phyloP scores from a whole-genome alignment of 2,329 filamentous ascomycete genomes.

The Ascochyta clinopodiicola region DNA sequence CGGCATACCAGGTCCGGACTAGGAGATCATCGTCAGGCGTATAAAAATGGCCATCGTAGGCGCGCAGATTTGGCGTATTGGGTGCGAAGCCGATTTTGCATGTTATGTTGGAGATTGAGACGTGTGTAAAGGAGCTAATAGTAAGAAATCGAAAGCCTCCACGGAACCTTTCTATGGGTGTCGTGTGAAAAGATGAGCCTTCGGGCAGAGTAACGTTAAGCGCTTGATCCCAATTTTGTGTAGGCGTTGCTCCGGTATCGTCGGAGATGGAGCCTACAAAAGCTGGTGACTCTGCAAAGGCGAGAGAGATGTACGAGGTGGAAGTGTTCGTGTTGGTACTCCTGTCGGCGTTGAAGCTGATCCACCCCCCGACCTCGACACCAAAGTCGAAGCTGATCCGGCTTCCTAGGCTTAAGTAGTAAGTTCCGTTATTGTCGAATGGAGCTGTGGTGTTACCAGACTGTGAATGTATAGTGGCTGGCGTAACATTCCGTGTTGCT shows the following conservation, averaged over 20 bases:
- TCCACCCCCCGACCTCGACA: slow-evolving; percentile 23
- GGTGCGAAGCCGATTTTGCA: slow-evolving; percentile 51
- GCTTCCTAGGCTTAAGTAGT: slow-evolving; percentile 1
- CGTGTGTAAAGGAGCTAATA: slow-evolving; percentile 10
- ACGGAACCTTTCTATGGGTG: slow-evolving; percentile 19
- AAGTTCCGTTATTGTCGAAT: slow-evolving; percentile 16
- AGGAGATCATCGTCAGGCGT: slow-evolving; percentile 50
- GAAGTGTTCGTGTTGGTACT: neutral
- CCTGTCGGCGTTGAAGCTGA: slow-evolving; percentile 11
- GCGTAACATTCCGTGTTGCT: slow-evolving; percentile 14
- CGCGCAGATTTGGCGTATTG: slow-evolving; percentile 59
- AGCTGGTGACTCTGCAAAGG: slow-evolving; percentile 23
- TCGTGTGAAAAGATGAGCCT: slow-evolving; percentile 10
- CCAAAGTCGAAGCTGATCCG: slow-evolving; percentile 22
- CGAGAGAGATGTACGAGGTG: slow-evolving; percentile 19
- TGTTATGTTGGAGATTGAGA: slow-evolving; percentile 29
- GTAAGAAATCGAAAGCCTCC: slow-evolving; percentile 27
- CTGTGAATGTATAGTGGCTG: slow-evolving; percentile 10
- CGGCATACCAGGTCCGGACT: slow-evolving; percentile 65
- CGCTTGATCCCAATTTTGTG: slow-evolving; percentile 21
- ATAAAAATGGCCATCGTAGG: slow-evolving; percentile 57
- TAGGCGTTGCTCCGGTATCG: slow-evolving; percentile 19
- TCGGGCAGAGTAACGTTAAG: slow-evolving; percentile 13
- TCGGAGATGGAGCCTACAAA: slow-evolving; percentile 24
- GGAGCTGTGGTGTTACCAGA: slow-evolving; percentile 16